Evolutionary conservation across 1,284 basidiomycete genomes (phyloP).

Genomic region (Sphagnurus paluster): DNA sequence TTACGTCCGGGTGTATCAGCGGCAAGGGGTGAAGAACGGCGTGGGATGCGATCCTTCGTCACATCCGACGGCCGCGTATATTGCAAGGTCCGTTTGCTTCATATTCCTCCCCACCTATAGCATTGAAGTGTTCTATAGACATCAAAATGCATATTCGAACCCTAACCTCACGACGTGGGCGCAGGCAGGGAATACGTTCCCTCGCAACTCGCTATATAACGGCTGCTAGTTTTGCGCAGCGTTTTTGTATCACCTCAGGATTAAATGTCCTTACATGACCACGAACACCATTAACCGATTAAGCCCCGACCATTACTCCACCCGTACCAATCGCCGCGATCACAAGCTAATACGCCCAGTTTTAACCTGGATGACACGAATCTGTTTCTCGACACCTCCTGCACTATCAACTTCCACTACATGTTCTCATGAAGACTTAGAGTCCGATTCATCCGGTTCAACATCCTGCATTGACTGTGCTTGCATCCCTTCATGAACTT

Average conservation of each 20-base stretch:
- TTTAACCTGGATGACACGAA: neutral
- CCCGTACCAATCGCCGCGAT: neutral
- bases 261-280: constrained; percentile 10
- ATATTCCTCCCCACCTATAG: neutral
- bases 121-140: constrained; percentile 41
- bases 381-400: neutral
- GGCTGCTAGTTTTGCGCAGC: constrained; percentile 45
- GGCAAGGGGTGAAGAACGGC: constrained; percentile 54
- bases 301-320: neutral
- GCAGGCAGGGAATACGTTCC: constrained; percentile 65
- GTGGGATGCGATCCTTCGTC: constrained; percentile 63
- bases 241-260: constrained; percentile 6
- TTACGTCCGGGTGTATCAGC: constrained; percentile 79
- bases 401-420: neutral
- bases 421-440: neutral
- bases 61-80: constrained; percentile 63
- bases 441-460: constrained; percentile 8
- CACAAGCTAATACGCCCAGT: too few relatives aligned
- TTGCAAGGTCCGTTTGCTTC: constrained; percentile 44
- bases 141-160: constrained; percentile 66
- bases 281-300: constrained; percentile 7
- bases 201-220: constrained; percentile 60
- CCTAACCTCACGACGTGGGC: constrained; percentile 77
- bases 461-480: constrained; percentile 14
- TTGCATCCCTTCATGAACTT: constrained; percentile 20